Evolutionary conservation across 805 yeast species (phyloP), one percentile per base, ranked within the genome.

Genomic region (Candida corydali): DNA sequence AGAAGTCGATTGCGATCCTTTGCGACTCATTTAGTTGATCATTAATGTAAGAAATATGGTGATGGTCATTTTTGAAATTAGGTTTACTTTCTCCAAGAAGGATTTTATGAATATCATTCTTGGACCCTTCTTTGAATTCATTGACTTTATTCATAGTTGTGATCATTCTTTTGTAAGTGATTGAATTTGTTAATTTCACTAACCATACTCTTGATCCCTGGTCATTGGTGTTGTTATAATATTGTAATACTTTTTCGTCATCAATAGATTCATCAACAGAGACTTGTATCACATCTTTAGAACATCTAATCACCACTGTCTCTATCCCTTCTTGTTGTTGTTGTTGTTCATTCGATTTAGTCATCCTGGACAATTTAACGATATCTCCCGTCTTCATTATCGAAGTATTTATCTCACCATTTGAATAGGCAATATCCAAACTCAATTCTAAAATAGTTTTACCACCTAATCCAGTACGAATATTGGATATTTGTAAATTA

Each of bases 381-480:
- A 86, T 79, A 58, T 87, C 96, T 10, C 96, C 96, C 3, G 74
- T 72, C 44, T 78, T 70, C 18, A 86, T 55, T 17, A 75, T 76
- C 1, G 85, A 82, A 12, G 60, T 45, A 10, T 63, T 68, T 5
- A 75, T 52, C 19, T 51, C 59, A 10, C 55, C 47, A 54, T 49
- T 36, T 61, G 33, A 50, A 34, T 52, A 73, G 2, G 70, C 69
- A 0, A 80, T 63, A 43, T 84, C 91, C 19, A 67, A 61, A 12
- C 49, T 65, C 36, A 91, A 57, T 44, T 86, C 95, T 10, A 86
- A 47, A 4, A 82, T 64, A 1, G 78, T 65, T 40, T 80, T 76
- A 2, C 96, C 96, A 11, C 86, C 94, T 8, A 86, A 61, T 0
- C 95, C 95, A 0, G 89, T 82, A 38, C 82, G 66, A 2, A 84